phyloP scores from a whole-genome alignment of 1,284 basidiomycete species.

The Ganoderma lucidum region DNA sequence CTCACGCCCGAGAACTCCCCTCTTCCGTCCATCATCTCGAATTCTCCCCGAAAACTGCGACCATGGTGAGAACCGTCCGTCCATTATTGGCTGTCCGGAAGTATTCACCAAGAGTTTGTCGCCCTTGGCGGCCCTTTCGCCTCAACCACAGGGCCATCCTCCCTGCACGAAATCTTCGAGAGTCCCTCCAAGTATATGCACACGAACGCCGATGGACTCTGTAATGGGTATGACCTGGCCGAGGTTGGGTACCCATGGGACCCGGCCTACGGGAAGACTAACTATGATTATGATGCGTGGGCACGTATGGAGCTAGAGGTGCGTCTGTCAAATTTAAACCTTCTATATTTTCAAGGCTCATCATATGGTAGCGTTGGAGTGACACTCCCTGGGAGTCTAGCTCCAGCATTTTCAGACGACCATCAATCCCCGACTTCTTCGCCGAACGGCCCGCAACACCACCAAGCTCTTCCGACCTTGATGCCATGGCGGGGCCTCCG shows the following conservation, averaged over 20 bases:
- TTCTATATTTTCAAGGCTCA: background rate
- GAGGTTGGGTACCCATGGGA: background rate
- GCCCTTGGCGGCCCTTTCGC: background rate
- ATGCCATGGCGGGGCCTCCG: background rate
- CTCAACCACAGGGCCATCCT: background rate
- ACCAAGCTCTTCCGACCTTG: background rate
- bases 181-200: background rate
- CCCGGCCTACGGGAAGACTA: background rate
- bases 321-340: background rate
- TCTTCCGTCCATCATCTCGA: background rate
- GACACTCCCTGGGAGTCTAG: background rate
- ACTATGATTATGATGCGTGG: background rate
- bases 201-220: background rate
- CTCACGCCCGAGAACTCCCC: background rate
- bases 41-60: background rate
- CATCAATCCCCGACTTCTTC: background rate
- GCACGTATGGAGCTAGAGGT: background rate
- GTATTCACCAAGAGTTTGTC: background rate
- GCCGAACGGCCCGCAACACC: background rate
- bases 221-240: background rate
- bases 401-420: too few species aligned
- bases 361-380: background rate
- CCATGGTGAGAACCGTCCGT: background rate
- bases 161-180: background rate
- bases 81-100: background rate